phyloP scores from a whole-genome alignment of 371 early-diverging fungal genomes.

The Saksenaea vasiformis region DNA sequence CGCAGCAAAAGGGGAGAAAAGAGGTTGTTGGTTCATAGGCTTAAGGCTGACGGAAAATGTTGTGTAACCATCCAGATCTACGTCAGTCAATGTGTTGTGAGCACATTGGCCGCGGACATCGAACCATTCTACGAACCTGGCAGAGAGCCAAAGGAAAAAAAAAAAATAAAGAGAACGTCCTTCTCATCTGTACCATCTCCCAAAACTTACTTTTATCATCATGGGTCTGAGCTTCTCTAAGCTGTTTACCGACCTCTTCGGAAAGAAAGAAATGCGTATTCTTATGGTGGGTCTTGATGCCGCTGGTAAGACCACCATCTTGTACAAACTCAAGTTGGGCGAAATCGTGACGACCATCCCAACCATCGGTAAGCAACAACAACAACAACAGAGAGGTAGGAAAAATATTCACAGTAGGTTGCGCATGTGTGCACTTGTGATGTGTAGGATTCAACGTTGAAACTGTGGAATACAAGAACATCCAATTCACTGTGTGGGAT shows the following conservation, averaged over 20 bases:
- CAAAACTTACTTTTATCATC: constrained; percentile 11
- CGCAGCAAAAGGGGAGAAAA: not conserved
- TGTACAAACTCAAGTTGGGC: constrained; percentile 84
- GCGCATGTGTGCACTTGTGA: not conserved
- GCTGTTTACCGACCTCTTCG: constrained; percentile 54
- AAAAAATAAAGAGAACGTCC: constrained; percentile 9
- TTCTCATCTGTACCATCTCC: constrained; percentile 5
- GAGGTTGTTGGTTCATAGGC: not conserved
- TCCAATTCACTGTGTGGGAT: constrained; percentile 97
- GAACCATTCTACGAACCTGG: constrained; percentile 6
- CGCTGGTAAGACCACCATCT: constrained; percentile 99
- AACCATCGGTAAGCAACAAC: constrained; percentile 57
- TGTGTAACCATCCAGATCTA: constrained; percentile 1
- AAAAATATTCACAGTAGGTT: not conserved
- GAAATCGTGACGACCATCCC: constrained; percentile 98
- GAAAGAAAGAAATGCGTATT: constrained; percentile 94
- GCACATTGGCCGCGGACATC: constrained; percentile 5
- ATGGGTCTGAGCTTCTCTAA: constrained; percentile 55
- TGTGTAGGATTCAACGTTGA: constrained; percentile 87
- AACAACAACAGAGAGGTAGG: not conserved
- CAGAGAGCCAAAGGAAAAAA: constrained; percentile 5
- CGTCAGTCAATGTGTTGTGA: not conserved
- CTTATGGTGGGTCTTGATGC: constrained; percentile 97
- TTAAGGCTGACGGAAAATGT: not conserved
- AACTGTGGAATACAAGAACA: constrained; percentile 95